Evolutionary conservation across 495 filamentous ascomycete genomes (phyloP), one percentile per base, ranked within the genome.

Genomic region (Astrocystis sublimbata): DNA sequence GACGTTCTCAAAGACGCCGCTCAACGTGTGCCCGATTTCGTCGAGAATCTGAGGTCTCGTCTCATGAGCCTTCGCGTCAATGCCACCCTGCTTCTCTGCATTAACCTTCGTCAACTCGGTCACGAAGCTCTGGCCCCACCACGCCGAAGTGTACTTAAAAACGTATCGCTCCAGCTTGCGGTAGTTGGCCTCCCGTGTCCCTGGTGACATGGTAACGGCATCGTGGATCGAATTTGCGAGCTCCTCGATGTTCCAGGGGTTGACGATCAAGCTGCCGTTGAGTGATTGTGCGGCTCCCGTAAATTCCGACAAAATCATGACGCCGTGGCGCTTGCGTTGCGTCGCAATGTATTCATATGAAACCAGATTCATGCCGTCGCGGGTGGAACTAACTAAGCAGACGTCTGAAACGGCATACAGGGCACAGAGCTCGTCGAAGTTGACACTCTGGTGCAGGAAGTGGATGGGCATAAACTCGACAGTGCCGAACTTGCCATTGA

Each of bases 361-460:
- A 24, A 98, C 93, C 9, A 97, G 84, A 71, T 98, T 98, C 93
- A 98, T 97, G 60, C 93, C 93, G 69, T 97, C 93, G n/a, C 93
- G 83, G 1, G 89, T 96, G 0, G 92, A 96, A 13, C 89, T 90
- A 50, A 97, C 89, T 6, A 98, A 81, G 69, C 93, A 98, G 43
- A 89, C 89, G 71, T 97, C 93, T 10, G 90, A 91, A 38, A 96
- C 84, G 30, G 91, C 89, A 67, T 98, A 98, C 2, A 98, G 78
- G 0, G 93, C 93, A 26, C 92, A 89, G n/a, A 98, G 82, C 73
- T 98, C 93, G 46, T 92, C 87, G 71, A 96, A 96, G 9, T 83
- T 77, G 65, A 97, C 89, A 5, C 89, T 92, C 66, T 96, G 90
- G 76, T 97, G 92, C 75, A 97, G 86, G 76, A 96, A 97, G 70